Evolutionary conservation across 2,329 filamentous ascomycete species (phyloP), one percentile per base, ranked within the genome.

Genomic region (Calonectria fujianensis): DNA sequence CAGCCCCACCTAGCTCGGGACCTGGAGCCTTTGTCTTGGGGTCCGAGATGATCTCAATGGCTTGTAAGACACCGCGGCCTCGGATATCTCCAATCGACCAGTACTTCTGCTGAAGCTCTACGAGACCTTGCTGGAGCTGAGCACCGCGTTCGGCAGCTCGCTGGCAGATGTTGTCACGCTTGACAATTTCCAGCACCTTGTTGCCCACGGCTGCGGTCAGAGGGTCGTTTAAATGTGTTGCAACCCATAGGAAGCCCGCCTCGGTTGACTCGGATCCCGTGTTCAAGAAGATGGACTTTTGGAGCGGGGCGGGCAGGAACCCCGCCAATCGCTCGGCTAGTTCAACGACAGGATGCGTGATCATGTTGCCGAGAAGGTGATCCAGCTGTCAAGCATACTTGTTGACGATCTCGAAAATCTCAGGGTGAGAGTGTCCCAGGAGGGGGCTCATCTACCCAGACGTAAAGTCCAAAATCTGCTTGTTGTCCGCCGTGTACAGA

Each of bases 381-480:
- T 92, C 90, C 2, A 92, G 86, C 35, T 87, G 80, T 0, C 81
- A 84, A 4, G 88, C 87, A 74, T 90, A 85, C 4, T 87, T 78
- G 32, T 84, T 82, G 9, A 92, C 86, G 0, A 88, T 87, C 31
- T 88, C 80, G 10, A 91, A 90, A 63, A 92, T 90, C 74, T 92
- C 90, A 0, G 90, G 89, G 74, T 92, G 88, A 0, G 86, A 88
- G 78, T 92, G 91, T 3, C 90, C 90, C 0, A 92, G 84, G 0
- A 92, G 85, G 8, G 87, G 91, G 70, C 85, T 88, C 90, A 92
- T 92, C 77, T 92, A 90, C 27, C 90, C 90, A 0, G 90, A 91
- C 1, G 90, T 92, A 77, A 88, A 92, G 81, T 92, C 90, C 3
- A 92, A 85, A 71, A 91, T 89, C 57, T 84, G 82, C 18, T 86